These are phyloP conservation scores for Candida suzukii DNA, from an alignment of 805 yeast species.

Conservation along the genomic window DNA sequence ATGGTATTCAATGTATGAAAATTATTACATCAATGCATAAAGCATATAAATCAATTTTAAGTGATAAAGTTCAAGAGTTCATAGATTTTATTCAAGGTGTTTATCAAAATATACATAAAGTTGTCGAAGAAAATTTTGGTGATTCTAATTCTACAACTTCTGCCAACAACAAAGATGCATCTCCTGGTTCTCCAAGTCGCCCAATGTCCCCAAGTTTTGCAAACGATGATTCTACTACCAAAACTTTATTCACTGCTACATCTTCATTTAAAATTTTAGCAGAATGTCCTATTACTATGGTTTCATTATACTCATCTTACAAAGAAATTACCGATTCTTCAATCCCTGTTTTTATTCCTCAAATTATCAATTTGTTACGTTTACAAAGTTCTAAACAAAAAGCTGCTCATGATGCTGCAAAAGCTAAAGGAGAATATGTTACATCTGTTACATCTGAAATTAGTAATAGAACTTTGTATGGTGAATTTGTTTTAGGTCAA, in stretches of 20 bases:
- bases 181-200: constrained; percentile 19
- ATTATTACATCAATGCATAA: constrained; percentile 81
- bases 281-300: constrained; percentile 97
- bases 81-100: constrained; percentile 68
- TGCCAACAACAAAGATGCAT: not conserved
- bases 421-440: constrained; percentile 48
- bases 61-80: constrained; percentile 71
- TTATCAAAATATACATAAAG: constrained; percentile 70
- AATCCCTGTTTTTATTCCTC: constrained; percentile 72
- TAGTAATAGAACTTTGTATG: constrained; percentile 68
- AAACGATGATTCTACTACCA: constrained; percentile 33
- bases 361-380: constrained; percentile 64
- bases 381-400: constrained; percentile 81
- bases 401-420: constrained; percentile 52
- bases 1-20: constrained; percentile 87
- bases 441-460: constrained; percentile 73
- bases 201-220: constrained; percentile 34
- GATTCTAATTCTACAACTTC: constrained; percentile 4
- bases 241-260: constrained; percentile 59
- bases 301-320: constrained; percentile 82
- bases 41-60: constrained; percentile 62
- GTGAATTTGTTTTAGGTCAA: constrained; percentile 87
- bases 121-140: constrained; percentile 66
- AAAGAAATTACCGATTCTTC: constrained; percentile 66
- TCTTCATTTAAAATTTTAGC: constrained; percentile 84